Conservation (phyloP, 345 rosid genomes). For the Eucalyptus erythrocorys region DNA sequence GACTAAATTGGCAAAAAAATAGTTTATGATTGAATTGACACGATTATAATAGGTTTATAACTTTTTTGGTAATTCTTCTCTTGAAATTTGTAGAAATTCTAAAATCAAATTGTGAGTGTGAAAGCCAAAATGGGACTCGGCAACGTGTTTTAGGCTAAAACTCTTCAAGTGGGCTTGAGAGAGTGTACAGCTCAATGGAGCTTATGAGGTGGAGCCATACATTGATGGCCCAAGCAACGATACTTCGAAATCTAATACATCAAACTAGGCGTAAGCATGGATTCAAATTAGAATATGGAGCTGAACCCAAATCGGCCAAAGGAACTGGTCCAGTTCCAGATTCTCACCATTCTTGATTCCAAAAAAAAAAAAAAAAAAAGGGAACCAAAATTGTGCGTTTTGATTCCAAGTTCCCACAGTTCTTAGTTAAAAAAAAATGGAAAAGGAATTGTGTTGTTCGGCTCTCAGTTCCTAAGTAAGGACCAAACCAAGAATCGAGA, state of each 20-base stretch:
- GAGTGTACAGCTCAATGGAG: not conserved
- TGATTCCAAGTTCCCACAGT: not conserved
- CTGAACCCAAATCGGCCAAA: not conserved
- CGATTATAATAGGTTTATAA: no score
- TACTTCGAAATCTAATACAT: not conserved
- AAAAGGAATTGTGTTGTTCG: not conserved
- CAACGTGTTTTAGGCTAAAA: not conserved
- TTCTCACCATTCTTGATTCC: not conserved
- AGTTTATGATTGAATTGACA: no score
- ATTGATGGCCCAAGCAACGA: not conserved
- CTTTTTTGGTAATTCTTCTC: no score
- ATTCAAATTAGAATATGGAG: not conserved
- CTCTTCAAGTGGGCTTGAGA: not conserved
- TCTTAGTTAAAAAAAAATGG: no score
- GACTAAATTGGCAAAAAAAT: no score
- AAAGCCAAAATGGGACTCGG: not conserved
- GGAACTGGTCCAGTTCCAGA: not conserved
- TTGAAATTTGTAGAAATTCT: not conserved
- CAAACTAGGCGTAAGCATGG: not conserved
- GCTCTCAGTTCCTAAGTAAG: not conserved
- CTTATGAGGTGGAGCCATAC: not conserved
- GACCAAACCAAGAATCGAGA: not conserved
- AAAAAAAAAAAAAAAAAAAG: accelerated
- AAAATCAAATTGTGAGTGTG: not conserved
- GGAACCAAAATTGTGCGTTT: not conserved